These are phyloP conservation scores for Pichia sp. DNA, from an alignment of 1,139 yeast species.

Conservation along the genomic window DNA sequence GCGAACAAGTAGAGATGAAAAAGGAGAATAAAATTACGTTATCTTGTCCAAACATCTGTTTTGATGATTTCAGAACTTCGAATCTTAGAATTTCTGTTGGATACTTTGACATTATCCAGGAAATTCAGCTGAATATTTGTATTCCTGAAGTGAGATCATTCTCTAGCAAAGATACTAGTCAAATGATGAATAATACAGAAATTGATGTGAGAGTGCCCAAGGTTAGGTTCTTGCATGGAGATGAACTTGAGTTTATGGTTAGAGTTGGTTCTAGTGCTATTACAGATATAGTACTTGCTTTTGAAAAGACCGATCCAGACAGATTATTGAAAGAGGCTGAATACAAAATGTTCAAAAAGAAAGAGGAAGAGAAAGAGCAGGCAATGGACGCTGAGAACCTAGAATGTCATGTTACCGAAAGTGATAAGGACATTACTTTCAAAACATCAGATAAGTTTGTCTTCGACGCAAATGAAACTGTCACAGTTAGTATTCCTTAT, in stretches of 20 bases:
- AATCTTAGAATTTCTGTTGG: conserved; percentile 22
- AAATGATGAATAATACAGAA: conserved; percentile 13
- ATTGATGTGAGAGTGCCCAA: conserved; percentile 17
- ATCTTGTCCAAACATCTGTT: conserved; percentile 2
- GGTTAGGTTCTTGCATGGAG: conserved; percentile 18
- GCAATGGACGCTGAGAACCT: not conserved
- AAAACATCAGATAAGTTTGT: not conserved
- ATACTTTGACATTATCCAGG: conserved; percentile 15
- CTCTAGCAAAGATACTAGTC: conserved; percentile 1
- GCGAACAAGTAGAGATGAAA: not conserved
- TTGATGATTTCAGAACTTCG: conserved; percentile 18
- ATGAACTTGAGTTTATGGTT: conserved; percentile 17
- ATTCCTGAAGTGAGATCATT: conserved; percentile 14
- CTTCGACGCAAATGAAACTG: not conserved
- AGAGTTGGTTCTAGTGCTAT: conserved; percentile 16
- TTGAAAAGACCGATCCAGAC: conserved; percentile 22
- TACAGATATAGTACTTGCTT: conserved; percentile 11
- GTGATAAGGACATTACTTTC: not conserved
- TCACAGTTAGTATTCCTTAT: conserved; percentile 19
- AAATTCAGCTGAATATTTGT: conserved; percentile 7
- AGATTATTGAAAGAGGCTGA: conserved; percentile 17
- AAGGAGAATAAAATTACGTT: conserved; percentile 1
- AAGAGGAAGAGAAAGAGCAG: conserved; percentile 11
- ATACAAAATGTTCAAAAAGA: conserved; percentile 6
- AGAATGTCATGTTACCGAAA: not conserved